Percentiles rank a stretch among this genome's conserved stretches.
Evolutionary conservation across 805 yeast species (phyloP).

Genomic region (Millerago galiae): DNA sequence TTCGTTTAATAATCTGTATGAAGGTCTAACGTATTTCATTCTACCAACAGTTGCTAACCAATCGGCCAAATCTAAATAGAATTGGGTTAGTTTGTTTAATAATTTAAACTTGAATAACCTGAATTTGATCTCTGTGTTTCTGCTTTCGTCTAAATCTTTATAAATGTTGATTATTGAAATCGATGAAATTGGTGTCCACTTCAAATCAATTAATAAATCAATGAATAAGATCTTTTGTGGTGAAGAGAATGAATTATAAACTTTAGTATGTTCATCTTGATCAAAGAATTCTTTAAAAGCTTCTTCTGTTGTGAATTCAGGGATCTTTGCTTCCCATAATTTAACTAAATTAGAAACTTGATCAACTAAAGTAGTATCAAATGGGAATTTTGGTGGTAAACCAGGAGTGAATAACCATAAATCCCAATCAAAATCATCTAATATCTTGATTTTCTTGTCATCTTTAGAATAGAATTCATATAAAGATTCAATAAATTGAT

Average conservation of each 20-base stretch:
- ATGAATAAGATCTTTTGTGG: conserved; percentile 77
- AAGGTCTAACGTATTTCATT: conserved; percentile 92
- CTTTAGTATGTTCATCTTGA: conserved; percentile 16
- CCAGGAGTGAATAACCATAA: conserved; percentile 79
- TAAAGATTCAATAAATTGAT: conserved; percentile 69
- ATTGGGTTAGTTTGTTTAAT: conserved; percentile 39
- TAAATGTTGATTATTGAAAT: conserved; percentile 33
- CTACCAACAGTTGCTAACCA: conserved; percentile 92
- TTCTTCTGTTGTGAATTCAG: conserved; percentile 6
- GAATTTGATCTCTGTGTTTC: conserved; percentile 76
- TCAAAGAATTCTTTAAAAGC: conserved; percentile 15
- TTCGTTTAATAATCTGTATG: conserved; percentile 55
- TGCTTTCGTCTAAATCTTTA: conserved; percentile 36
- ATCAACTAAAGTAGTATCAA: conserved; percentile 74
- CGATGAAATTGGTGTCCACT: conserved; percentile 24
- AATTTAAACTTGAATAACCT: conserved; percentile 71
- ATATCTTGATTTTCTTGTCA: conserved; percentile 36
- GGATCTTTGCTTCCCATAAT: conserved; percentile 43
- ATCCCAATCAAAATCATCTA: conserved; percentile 78
- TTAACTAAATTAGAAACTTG: conserved; percentile 60
- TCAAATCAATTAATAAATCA: conserved; percentile 49
- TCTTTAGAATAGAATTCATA: conserved; percentile 52
- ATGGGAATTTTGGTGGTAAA: conserved; percentile 80
- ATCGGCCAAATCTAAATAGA: conserved; percentile 52
- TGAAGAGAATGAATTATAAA: conserved; percentile 50